Conservation (phyloP, 805 yeast species). For the Allodekkera sacchari region DNA sequence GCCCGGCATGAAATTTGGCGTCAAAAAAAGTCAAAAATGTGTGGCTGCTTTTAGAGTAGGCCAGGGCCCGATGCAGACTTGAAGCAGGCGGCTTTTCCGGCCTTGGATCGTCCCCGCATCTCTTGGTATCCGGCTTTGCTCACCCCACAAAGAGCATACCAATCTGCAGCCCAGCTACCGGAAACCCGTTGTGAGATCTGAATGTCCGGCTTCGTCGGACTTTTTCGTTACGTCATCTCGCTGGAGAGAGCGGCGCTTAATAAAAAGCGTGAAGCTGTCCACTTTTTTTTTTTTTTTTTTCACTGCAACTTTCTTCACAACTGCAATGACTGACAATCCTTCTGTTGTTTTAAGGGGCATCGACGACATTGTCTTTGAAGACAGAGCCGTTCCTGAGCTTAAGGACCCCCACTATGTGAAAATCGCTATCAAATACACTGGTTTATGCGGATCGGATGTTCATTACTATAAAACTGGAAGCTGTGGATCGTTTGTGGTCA, state of each 20-base stretch:
- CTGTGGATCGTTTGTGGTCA: conserved; percentile 69
- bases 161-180: no score
- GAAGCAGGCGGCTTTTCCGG: no score
- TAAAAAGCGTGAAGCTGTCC: background rate
- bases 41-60: no score
- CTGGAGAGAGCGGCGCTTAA: background rate
- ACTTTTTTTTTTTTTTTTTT: background rate
- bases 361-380: conserved; percentile 37
- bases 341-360: conserved; percentile 59
- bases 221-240: no score
- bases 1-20: no score
- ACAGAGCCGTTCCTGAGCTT: conserved; percentile 58
- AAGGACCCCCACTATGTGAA: conserved; percentile 60
- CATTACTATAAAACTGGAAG: conserved; percentile 76
- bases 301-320: background rate
- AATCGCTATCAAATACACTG: conserved; percentile 72
- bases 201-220: no score
- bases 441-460: conserved; percentile 83
- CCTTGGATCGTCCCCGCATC: no score
- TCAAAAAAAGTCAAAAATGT: no score
- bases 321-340: conserved; percentile 20
- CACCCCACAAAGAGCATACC: no score
- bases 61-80: no score
- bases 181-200: no score
- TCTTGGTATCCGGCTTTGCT: no score